These are phyloP conservation scores for Tricladium varicosporioides DNA, from an alignment of 2,329 filamentous ascomycete genomes.

Conservation along the genomic window DNA sequence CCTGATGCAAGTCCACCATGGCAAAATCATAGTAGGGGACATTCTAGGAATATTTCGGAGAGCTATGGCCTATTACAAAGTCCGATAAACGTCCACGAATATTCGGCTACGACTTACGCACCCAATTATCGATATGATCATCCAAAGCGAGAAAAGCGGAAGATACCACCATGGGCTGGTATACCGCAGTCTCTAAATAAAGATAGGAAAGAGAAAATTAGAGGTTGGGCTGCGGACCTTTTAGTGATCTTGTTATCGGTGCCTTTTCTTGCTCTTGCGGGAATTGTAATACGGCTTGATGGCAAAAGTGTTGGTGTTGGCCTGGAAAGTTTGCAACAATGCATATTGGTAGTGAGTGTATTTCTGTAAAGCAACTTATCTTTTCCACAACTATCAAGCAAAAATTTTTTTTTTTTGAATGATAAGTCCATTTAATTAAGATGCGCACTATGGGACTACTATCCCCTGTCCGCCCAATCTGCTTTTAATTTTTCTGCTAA, in stretches of 20 bases:
- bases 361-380: neutral
- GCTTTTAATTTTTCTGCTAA: no score
- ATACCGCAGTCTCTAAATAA: slow-evolving; percentile 6
- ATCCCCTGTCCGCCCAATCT: neutral
- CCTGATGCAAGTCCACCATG: neutral
- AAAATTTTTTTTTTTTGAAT: no score
- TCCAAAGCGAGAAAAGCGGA: slow-evolving; percentile 6
- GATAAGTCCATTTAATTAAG: no score
- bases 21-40: neutral
- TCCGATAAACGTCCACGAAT: neutral
- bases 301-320: neutral
- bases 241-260: neutral
- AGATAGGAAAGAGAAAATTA: neutral
- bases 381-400: neutral
- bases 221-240: neutral
- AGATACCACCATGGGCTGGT: slow-evolving; percentile 5
- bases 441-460: neutral
- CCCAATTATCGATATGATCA: slow-evolving; percentile 5
- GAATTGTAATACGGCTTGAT: neutral
- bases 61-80: neutral
- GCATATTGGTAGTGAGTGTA: slow-evolving; percentile 8
- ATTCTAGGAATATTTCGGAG: slow-evolving; percentile 4
- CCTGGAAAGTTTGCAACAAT: neutral
- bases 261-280: slow-evolving; percentile 9
- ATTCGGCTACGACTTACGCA: neutral